These are phyloP conservation scores for Stachybotrys echinatus DNA, from an alignment of 2,329 filamentous ascomycete genomes.

Conservation along the genomic window DNA sequence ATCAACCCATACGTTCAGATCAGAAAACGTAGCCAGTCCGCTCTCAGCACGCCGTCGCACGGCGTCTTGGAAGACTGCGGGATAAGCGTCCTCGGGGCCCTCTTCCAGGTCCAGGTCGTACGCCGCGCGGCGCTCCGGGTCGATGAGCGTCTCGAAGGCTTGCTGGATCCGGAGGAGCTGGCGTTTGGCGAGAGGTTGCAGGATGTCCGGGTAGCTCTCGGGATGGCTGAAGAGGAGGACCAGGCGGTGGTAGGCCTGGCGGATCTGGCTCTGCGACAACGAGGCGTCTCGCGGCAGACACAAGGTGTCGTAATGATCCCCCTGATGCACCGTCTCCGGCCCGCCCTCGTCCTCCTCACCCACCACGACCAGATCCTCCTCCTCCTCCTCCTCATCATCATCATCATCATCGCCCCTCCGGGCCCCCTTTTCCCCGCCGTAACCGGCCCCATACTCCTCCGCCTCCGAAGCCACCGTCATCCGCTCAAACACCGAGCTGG, in stretches of 20 bases:
- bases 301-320: constrained; percentile 39
- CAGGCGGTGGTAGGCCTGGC: constrained; percentile 38
- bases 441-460: constrained; percentile 5
- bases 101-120: constrained; percentile 27
- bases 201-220: constrained; percentile 32
- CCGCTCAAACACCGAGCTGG: constrained; percentile 35
- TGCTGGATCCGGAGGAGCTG: constrained; percentile 35
- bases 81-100: constrained; percentile 12
- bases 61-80: constrained; percentile 12
- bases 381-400: neutral
- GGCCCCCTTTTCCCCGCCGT: constrained; percentile 2
- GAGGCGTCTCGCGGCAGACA: constrained; percentile 31
- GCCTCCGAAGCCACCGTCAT: constrained; percentile 16
- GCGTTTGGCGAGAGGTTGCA: constrained; percentile 30
- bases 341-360: neutral
- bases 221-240: constrained; percentile 36
- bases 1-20: constrained; percentile 26
- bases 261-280: constrained; percentile 27
- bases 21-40: constrained; percentile 20
- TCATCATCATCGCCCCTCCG: constrained; percentile 6
- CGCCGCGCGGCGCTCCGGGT: constrained; percentile 32
- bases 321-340: constrained; percentile 8
- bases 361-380: neutral
- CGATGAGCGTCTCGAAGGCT: constrained; percentile 43
- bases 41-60: constrained; percentile 2